phyloP scores from a whole-genome alignment of 2,329 filamentous ascomycete genomes.

The Aspergillus bombycis region DNA sequence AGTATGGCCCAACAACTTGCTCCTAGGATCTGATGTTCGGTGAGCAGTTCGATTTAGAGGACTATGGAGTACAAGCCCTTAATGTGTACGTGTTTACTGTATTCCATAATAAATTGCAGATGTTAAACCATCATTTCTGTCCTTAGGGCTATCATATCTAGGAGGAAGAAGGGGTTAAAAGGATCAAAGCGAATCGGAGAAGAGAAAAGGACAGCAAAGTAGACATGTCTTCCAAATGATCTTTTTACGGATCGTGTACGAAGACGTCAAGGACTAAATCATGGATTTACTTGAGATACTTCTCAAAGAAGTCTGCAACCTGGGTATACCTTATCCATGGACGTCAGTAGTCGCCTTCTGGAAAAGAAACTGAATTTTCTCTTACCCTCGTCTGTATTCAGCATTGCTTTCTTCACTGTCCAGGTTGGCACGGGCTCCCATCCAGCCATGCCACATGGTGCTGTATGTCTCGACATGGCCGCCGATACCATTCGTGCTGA shows the following conservation, averaged over 20 bases:
- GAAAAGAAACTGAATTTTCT: neutral
- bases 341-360: neutral
- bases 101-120: too few species aligned
- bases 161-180: too few species aligned
- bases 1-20: too few species aligned
- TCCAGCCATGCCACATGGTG: conserved; percentile 74
- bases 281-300: conserved; percentile 15
- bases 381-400: conserved; percentile 61
- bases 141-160: too few species aligned
- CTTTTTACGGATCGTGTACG: neutral
- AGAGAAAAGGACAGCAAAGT: neutral
- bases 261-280: neutral
- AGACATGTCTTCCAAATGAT: neutral
- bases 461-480: conserved; percentile 66
- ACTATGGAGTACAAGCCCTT: too few species aligned
- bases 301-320: conserved; percentile 30
- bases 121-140: too few species aligned
- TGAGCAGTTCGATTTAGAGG: too few species aligned
- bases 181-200: too few species aligned
- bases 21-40: too few species aligned
- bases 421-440: conserved; percentile 68
- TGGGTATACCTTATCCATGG: conserved; percentile 19
- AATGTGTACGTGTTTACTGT: too few species aligned
- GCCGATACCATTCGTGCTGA: conserved; percentile 55
- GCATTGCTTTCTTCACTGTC: conserved; percentile 58